A percentile compares a stretch with the other conserved stretches of the same genome.
Conservation (phyloP, 2,329 filamentous ascomycete species). For the Metarhizium robertsii region DNA sequence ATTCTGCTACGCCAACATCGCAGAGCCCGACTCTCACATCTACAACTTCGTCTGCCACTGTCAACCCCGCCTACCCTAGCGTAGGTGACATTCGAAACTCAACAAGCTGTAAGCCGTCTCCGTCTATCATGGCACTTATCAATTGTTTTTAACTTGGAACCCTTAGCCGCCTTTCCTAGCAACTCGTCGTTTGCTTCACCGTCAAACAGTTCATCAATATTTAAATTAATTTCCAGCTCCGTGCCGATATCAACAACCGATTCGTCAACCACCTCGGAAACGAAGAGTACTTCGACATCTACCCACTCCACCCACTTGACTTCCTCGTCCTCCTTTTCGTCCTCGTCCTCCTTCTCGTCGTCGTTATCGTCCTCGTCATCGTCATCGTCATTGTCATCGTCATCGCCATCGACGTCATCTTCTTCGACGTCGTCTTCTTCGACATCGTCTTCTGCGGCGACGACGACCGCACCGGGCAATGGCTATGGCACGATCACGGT, state of each 20-base stretch:
- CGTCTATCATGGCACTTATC: not conserved
- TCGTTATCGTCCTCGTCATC: not conserved
- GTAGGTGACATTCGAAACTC: slow-evolving; percentile 12
- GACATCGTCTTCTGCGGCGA: no score
- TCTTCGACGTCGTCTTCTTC: no score
- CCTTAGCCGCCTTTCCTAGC: not conserved
- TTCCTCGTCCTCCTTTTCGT: not conserved
- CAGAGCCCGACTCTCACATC: slow-evolving; percentile 8
- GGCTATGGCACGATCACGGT: not conserved
- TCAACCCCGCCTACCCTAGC: slow-evolving; percentile 7
- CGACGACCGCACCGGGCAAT: not conserved
- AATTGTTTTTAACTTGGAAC: not conserved
- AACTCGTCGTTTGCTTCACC: slow-evolving; percentile 6
- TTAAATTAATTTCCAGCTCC: not conserved
- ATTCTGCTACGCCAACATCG: not conserved
- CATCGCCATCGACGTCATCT: no score
- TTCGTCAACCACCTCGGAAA: not conserved
- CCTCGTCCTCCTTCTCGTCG: not conserved
- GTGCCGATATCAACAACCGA: not conserved
- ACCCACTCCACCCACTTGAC: not conserved
- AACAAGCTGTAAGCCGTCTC: slow-evolving; percentile 13
- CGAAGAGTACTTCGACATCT: not conserved
- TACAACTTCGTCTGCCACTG: slow-evolving; percentile 10
- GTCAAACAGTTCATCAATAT: slow-evolving; percentile 1
- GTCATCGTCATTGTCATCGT: not conserved